phyloP scores from a whole-genome alignment of 2,329 filamentous ascomycete species.

The Pleurostoma richardsiae region DNA sequence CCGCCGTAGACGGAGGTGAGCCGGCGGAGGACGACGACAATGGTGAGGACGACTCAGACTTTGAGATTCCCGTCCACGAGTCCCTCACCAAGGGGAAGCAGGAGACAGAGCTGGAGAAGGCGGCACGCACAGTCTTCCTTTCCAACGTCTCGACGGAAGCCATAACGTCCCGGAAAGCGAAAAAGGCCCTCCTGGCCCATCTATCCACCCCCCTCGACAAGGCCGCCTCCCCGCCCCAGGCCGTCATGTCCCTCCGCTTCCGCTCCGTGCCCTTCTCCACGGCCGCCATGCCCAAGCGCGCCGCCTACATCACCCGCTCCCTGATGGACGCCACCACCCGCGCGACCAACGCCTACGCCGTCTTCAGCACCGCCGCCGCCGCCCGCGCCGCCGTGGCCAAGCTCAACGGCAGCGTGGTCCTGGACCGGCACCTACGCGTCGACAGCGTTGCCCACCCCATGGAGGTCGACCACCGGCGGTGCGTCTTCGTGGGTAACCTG shows the following conservation, averaged over 20 bases:
- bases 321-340: slow-evolving; percentile 88
- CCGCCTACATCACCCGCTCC: slow-evolving; percentile 87
- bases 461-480: slow-evolving; percentile 77
- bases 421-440: slow-evolving; percentile 84
- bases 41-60: slow-evolving; percentile 27
- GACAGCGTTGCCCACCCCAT: slow-evolving; percentile 88
- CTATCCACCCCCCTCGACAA: slow-evolving; percentile 67
- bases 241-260: slow-evolving; percentile 88
- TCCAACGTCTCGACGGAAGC: slow-evolving; percentile 83
- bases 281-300: slow-evolving; percentile 77
- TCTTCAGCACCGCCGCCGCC: slow-evolving; percentile 72
- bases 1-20: slow-evolving; percentile 26
- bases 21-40: slow-evolving; percentile 20
- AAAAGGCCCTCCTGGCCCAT: slow-evolving; percentile 72
- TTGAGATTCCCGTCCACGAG: slow-evolving; percentile 49
- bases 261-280: slow-evolving; percentile 84
- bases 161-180: slow-evolving; percentile 75
- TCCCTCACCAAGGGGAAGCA: slow-evolving; percentile 49
- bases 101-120: slow-evolving; percentile 70
- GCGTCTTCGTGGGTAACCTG: slow-evolving; percentile 93
- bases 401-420: slow-evolving; percentile 78
- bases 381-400: slow-evolving; percentile 70
- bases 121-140: slow-evolving; percentile 84
- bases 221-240: slow-evolving; percentile 53
- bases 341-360: slow-evolving; percentile 89